A percentile compares a stretch with the other conserved stretches of the same genome.
These are phyloP conservation scores for Clonostachys chloroleuca DNA, from an alignment of 2,329 filamentous ascomycete genomes.

Conservation along the genomic window DNA sequence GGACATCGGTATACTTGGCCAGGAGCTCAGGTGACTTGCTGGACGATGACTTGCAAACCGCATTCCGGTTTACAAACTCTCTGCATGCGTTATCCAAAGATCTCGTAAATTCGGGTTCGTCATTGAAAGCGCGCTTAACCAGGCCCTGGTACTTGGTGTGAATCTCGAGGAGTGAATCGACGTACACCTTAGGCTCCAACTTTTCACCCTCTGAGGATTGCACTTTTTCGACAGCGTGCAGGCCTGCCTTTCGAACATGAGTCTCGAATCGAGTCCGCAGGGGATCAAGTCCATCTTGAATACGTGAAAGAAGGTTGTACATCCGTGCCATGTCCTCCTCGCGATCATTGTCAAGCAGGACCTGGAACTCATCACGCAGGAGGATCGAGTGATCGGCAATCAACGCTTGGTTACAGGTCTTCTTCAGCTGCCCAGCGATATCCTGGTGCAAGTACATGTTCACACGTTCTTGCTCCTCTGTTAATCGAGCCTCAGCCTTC, in stretches of 20 bases:
- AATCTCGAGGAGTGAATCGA: conserved; percentile 89
- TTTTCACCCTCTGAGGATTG: conserved; percentile 80
- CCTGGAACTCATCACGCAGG: conserved; percentile 93
- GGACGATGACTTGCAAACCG: conserved; percentile 88
- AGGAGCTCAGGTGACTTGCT: conserved; percentile 93
- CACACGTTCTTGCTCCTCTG: conserved; percentile 93
- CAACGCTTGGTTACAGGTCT: conserved; percentile 81
- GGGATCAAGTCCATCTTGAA: conserved; percentile 87
- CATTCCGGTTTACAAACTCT: conserved; percentile 97
- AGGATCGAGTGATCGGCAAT: conserved; percentile 83
- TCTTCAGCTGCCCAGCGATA: conserved; percentile 79
- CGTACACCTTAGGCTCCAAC: conserved; percentile 93
- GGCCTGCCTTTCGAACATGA: conserved; percentile 85
- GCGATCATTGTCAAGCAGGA: conserved; percentile 87
- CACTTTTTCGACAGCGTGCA: conserved; percentile 86
- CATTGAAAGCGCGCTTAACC: conserved; percentile 88
- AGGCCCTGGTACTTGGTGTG: conserved; percentile 90
- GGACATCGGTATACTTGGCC: conserved; percentile 89
- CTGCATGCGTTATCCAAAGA: conserved; percentile 95
- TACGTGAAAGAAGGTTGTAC: conserved; percentile 87
- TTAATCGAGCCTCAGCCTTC: conserved; percentile 85
- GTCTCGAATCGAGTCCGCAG: conserved; percentile 83
- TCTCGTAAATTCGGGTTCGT: conserved; percentile 94
- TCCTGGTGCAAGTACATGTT: conserved; percentile 87
- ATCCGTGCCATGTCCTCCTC: conserved; percentile 95